phyloP scores from a whole-genome alignment of 2,329 filamentous ascomycete genomes.

The Colletotrichum aenigma region DNA sequence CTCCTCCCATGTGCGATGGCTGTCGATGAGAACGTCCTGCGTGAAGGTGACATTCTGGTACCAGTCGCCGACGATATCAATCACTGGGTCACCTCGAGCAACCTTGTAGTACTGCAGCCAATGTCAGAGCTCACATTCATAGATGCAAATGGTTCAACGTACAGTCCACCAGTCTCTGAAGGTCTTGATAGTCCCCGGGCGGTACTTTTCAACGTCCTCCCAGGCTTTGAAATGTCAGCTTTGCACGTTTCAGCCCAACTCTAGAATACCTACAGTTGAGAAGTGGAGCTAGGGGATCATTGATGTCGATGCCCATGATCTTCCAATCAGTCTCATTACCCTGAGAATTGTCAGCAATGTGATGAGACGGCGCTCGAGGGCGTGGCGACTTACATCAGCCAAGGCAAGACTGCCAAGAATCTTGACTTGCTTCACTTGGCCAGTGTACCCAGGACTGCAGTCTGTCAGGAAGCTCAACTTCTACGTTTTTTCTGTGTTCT shows the following conservation, averaged over 20 bases:
- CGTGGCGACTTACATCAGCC: conserved; percentile 34
- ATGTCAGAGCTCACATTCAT: neutral
- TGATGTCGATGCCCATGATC: conserved; percentile 40
- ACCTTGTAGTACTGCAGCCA: conserved; percentile 42
- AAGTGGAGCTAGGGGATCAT: conserved; percentile 38
- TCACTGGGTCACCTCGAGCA: conserved; percentile 35
- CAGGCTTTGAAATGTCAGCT: conserved; percentile 25
- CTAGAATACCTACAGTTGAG: conserved; percentile 33
- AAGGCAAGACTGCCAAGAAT: conserved; percentile 43
- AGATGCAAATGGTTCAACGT: neutral
- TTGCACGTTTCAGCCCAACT: too few species aligned
- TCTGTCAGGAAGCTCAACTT: neutral
- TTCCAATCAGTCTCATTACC: conserved; percentile 43
- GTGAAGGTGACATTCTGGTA: conserved; percentile 39
- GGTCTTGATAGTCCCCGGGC: conserved; percentile 35
- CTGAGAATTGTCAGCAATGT: conserved; percentile 13
- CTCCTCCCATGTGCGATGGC: conserved; percentile 42
- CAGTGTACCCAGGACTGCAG: conserved; percentile 31
- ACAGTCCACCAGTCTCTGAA: conserved; percentile 45
- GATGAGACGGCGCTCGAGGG: accelerated
- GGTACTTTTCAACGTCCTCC: conserved; percentile 41
- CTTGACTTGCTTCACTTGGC: conserved; percentile 46
- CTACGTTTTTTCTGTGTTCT: neutral
- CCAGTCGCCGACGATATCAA: conserved; percentile 38
- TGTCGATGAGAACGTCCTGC: conserved; percentile 34